These are phyloP conservation scores for Tetrastigma voinierianum DNA, from an alignment of 164 flowering plant species.

Conservation along the genomic window DNA sequence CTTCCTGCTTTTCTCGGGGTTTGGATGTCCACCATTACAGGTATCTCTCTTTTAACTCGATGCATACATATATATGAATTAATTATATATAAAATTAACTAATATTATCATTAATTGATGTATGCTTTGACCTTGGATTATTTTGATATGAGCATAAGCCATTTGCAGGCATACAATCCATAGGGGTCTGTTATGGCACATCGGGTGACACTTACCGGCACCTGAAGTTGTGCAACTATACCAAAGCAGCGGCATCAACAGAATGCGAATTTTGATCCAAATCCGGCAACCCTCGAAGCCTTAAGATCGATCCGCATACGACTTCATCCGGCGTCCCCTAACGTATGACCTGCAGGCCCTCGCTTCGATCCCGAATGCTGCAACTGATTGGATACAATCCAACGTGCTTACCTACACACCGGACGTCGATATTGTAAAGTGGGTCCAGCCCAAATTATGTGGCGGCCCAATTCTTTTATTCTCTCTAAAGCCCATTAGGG, in stretches of 20 bases:
- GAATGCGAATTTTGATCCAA: slow-evolving; percentile 15
- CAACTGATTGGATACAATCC: slow-evolving; percentile 15
- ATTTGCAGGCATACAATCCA: neutral
- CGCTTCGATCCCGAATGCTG: neutral
- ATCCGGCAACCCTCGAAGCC: slow-evolving; percentile 17
- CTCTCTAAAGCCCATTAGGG: no score
- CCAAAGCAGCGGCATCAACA: slow-evolving; percentile 10
- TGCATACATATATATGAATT: no score
- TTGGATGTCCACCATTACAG: no score
- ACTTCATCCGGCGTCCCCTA: slow-evolving; percentile 16
- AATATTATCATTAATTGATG: no score
- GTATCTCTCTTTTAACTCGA: no score
- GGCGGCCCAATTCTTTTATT: no score
- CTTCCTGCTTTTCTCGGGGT: no score
- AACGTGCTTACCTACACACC: slow-evolving; percentile 8
- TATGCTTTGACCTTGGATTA: no score
- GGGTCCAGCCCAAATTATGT: no score
- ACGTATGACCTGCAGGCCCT: slow-evolving; percentile 11
- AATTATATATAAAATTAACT: no score
- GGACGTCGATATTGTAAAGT: slow-evolving; percentile 16
- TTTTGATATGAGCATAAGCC: no score
- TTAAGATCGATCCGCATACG: slow-evolving; percentile 17
- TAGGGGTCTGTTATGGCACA: slow-evolving; percentile 26
- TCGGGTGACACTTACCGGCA: slow-evolving; percentile 24
- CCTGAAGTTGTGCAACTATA: slow-evolving; percentile 19